These are phyloP conservation scores for Erythrobasidium hasegawianum DNA, from an alignment of 1,284 basidiomycete genomes.

Conservation along the genomic window DNA sequence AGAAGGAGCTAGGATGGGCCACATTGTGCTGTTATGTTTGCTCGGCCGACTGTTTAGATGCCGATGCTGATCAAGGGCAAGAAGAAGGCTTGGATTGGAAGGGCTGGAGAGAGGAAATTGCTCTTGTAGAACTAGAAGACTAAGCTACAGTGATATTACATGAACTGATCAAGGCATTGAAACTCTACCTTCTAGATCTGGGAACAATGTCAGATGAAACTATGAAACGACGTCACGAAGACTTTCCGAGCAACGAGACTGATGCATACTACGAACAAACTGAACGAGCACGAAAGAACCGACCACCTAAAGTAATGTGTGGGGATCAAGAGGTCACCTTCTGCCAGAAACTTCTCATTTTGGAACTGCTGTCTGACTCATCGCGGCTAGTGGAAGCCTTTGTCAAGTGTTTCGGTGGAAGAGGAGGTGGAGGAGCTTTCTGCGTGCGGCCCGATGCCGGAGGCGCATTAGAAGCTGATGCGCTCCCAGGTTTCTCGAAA, in stretches of 20 bases:
- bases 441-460: neutral
- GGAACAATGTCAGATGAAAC: neutral
- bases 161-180: neutral
- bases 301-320: too few relatives aligned
- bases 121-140: constrained; percentile 68
- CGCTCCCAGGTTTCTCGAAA: constrained; percentile 12
- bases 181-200: too few relatives aligned
- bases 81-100: constrained; percentile 52
- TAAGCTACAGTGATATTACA: constrained; percentile 36
- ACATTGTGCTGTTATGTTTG: constrained; percentile 77
- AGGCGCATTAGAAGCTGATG: neutral
- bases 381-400: neutral
- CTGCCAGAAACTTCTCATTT: neutral
- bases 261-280: too few relatives aligned
- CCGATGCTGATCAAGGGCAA: constrained; percentile 4
- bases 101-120: constrained; percentile 67
- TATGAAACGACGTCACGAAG: neutral
- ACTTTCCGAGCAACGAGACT: too few relatives aligned
- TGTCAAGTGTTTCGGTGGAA: neutral
- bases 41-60: constrained; percentile 61
- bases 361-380: neutral
- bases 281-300: too few relatives aligned
- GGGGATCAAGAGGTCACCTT: neutral
- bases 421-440: neutral
- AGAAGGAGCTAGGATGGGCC: constrained; percentile 68